Conservation (phyloP, 148 eudicot species). For the Rheum nobile region DNA sequence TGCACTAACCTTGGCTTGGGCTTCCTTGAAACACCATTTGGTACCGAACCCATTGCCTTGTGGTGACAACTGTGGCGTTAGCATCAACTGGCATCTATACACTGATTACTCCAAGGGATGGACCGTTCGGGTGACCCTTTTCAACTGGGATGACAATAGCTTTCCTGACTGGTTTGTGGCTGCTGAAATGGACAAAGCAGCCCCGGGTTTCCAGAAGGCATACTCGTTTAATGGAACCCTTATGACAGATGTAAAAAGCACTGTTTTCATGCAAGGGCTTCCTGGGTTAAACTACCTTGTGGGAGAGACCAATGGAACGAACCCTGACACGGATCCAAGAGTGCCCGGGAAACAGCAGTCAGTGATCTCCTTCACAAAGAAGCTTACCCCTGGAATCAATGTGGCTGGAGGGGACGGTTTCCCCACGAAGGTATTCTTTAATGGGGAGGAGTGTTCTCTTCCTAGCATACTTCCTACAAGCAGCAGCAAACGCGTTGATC, state of each 20-base stretch:
- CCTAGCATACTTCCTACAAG: slow-evolving; percentile 39
- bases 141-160: slow-evolving; percentile 45
- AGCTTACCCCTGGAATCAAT: slow-evolving; percentile 29
- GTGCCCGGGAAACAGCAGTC: slow-evolving; percentile 79
- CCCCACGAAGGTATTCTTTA: slow-evolving; percentile 56
- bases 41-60: slow-evolving; percentile 46
- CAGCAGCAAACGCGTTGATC: slow-evolving; percentile 20
- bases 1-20: slow-evolving; percentile 11
- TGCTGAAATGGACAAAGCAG: slow-evolving; percentile 35
- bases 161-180: slow-evolving; percentile 54
- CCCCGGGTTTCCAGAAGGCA: slow-evolving; percentile 53
- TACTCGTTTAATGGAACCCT: slow-evolving; percentile 68
- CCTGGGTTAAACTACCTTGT: slow-evolving; percentile 56
- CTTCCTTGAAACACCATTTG: slow-evolving; percentile 14
- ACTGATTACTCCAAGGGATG: slow-evolving; percentile 43
- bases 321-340: slow-evolving; percentile 34
- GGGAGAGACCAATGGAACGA: slow-evolving; percentile 43
- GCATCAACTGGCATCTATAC: slow-evolving; percentile 61
- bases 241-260: slow-evolving; percentile 28
- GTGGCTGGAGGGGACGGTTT: slow-evolving; percentile 48
- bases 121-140: slow-evolving; percentile 49
- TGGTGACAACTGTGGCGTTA: slow-evolving; percentile 59
- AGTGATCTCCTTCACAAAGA: slow-evolving; percentile 55
- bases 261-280: slow-evolving; percentile 56
- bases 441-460: slow-evolving; percentile 71